A percentile compares a stretch with the other conserved stretches of the same genome.
phyloP scores from a whole-genome alignment of 2,329 filamentous ascomycete genomes.

The Monosporascus sp. region DNA sequence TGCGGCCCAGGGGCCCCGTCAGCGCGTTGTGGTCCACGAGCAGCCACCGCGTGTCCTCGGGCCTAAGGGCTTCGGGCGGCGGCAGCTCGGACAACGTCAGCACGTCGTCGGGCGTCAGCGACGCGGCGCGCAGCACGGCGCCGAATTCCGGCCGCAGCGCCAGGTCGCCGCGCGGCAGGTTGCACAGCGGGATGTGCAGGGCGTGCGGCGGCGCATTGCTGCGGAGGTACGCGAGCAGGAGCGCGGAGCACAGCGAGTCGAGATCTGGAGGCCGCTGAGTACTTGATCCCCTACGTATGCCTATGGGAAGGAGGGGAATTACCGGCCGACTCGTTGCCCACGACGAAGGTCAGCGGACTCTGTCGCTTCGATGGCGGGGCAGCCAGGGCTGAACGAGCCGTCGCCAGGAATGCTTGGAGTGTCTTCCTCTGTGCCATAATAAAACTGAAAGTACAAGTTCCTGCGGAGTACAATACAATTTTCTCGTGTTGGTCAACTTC shows the following conservation, averaged over 20 bases:
- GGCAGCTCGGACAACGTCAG: slow-evolving; percentile 59
- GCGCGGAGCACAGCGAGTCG: slow-evolving; percentile 70
- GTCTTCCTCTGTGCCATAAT: slow-evolving; percentile 20
- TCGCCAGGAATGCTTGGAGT: slow-evolving; percentile 45
- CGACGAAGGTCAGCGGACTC: slow-evolving; percentile 53
- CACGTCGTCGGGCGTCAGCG: slow-evolving; percentile 54
- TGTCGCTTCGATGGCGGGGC: slow-evolving; percentile 38
- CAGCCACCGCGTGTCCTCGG: slow-evolving; percentile 60
- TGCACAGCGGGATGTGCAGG: slow-evolving; percentile 67
- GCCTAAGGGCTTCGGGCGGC: slow-evolving; percentile 31
- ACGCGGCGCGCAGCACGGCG: slow-evolving; percentile 57
- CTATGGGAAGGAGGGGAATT: slow-evolving; percentile 7
- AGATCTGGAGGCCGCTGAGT: slow-evolving; percentile 53
- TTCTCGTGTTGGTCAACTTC: no score
- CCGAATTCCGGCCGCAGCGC: slow-evolving; percentile 67
- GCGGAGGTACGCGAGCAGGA: slow-evolving; percentile 70
- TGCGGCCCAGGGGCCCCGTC: slow-evolving; percentile 53
- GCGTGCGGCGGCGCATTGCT: slow-evolving; percentile 49
- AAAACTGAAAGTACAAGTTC: neutral
- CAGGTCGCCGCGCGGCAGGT: slow-evolving; percentile 64
- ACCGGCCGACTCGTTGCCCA: slow-evolving; percentile 66
- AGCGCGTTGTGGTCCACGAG: slow-evolving; percentile 77
- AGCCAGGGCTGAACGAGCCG: slow-evolving; percentile 42
- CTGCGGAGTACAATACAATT: no score
- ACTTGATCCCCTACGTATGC: neutral